phyloP scores from a whole-genome alignment of 2,329 filamentous ascomycete genomes.

The Xylariales sp. region DNA sequence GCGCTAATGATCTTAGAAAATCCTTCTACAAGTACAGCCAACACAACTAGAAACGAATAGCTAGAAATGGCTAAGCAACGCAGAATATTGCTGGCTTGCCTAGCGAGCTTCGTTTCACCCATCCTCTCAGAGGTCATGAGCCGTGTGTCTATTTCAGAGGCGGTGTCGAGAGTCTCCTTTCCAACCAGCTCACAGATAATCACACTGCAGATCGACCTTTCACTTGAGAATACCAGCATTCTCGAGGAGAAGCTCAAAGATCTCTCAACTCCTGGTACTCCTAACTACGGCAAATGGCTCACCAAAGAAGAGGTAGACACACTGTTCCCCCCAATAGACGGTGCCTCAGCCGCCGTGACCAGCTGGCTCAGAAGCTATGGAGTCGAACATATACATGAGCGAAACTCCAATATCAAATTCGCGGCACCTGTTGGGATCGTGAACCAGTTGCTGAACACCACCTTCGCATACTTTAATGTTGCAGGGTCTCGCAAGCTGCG shows the following conservation, averaged over 20 bases:
- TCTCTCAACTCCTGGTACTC: constrained; percentile 43
- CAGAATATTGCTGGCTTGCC: constrained; percentile 7
- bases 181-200: constrained; percentile 29
- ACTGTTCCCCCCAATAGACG: constrained; percentile 40
- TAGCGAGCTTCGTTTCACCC: constrained; percentile 18
- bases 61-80: constrained; percentile 21
- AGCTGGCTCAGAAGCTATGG: constrained; percentile 41
- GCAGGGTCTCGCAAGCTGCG: constrained; percentile 50
- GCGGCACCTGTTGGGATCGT: constrained; percentile 44
- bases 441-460: constrained; percentile 46
- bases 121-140: constrained; percentile 35
- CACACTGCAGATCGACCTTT: constrained; percentile 45
- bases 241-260: constrained; percentile 41
- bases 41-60: neutral
- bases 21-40: neutral
- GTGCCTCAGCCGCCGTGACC: constrained; percentile 40
- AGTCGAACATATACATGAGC: constrained; percentile 34
- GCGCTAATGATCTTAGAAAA: neutral
- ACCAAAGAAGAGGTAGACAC: constrained; percentile 40
- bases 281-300: constrained; percentile 44
- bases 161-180: constrained; percentile 19
- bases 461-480: constrained; percentile 49
- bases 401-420: constrained; percentile 45
- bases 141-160: constrained; percentile 20
- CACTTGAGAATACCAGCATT: constrained; percentile 43